These are phyloP conservation scores for Sabuloglossum arenarium DNA, from an alignment of 495 filamentous ascomycete species.

Conservation along the genomic window DNA sequence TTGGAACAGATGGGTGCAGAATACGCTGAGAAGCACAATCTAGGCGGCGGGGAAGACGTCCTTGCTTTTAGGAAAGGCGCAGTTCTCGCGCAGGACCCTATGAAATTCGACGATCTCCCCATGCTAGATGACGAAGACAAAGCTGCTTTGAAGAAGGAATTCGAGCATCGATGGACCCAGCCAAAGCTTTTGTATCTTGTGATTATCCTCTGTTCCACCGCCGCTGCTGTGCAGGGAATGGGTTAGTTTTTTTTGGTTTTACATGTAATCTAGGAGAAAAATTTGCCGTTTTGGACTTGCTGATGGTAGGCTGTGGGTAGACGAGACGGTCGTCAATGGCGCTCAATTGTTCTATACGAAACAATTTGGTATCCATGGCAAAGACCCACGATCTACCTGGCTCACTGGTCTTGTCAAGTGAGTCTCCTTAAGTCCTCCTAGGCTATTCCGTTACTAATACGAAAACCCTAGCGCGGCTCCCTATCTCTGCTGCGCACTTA, in stretches of 20 bases:
- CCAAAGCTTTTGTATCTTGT: constrained; percentile 48
- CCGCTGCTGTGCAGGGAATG: constrained; percentile 52
- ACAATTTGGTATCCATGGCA: constrained; percentile 44
- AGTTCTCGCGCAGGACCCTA: constrained; percentile 39
- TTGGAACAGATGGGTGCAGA: constrained; percentile 39
- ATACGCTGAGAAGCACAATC: constrained; percentile 40
- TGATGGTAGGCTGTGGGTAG: constrained; percentile 20
- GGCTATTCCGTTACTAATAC: background rate
- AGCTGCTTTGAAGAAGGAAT: constrained; percentile 37
- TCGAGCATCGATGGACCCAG: constrained; percentile 51
- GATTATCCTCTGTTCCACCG: constrained; percentile 37
- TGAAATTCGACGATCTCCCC: constrained; percentile 28
- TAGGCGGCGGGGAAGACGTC: constrained; percentile 38
- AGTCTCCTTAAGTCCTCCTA: background rate
- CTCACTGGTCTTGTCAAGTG: constrained; percentile 45
- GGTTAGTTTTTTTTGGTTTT: constrained; percentile 21
- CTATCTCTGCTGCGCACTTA: constrained; percentile 55
- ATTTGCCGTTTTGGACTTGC: constrained; percentile 10
- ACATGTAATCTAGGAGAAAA: background rate
- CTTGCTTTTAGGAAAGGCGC: constrained; percentile 55
- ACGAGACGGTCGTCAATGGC: constrained; percentile 65
- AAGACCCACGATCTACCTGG: constrained; percentile 25
- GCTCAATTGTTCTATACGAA: constrained; percentile 45
- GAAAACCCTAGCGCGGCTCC: constrained; percentile 12
- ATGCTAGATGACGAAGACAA: constrained; percentile 35